A percentile compares a stretch with the other conserved stretches of the same genome.
phyloP scores from a whole-genome alignment of 1,139 yeast genomes.

The Maudiozyma humilis region DNA sequence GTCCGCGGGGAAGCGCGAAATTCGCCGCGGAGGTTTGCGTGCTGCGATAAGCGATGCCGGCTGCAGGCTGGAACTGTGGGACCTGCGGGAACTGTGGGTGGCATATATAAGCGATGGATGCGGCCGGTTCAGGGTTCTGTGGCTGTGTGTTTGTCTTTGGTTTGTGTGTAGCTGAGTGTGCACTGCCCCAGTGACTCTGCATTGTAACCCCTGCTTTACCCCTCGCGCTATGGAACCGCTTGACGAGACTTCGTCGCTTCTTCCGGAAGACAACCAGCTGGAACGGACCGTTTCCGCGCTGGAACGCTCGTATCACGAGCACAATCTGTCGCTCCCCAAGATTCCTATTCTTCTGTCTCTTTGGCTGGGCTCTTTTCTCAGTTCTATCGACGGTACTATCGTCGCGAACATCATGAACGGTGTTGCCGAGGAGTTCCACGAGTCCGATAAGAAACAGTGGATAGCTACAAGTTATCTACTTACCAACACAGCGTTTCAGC shows the following conservation, averaged over 20 bases:
- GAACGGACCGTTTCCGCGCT: slow-evolving; percentile 10
- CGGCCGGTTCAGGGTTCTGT: not conserved
- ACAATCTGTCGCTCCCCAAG: slow-evolving; percentile 25
- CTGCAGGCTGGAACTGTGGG: no score
- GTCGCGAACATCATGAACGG: slow-evolving; percentile 56
- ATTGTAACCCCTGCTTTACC: no score
- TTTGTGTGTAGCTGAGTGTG: no score
- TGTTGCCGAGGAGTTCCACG: slow-evolving; percentile 54
- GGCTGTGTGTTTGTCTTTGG: no score
- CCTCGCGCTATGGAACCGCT: slow-evolving; percentile 15
- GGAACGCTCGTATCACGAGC: slow-evolving; percentile 21
- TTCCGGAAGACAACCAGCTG: slow-evolving; percentile 6
- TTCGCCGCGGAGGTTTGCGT: not conserved
- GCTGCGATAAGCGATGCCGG: no score
- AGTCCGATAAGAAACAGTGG: slow-evolving; percentile 52
- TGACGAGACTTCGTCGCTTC: slow-evolving; percentile 18
- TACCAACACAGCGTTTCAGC: slow-evolving; percentile 62
- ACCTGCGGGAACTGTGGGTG: no score
- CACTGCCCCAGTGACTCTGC: no score
- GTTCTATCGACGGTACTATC: slow-evolving; percentile 57
- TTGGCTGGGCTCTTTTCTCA: slow-evolving; percentile 47
- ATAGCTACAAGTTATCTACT: slow-evolving; percentile 56
- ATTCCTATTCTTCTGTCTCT: slow-evolving; percentile 33
- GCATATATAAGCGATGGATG: no score
- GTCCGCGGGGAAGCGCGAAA: not conserved